Evolutionary conservation across 371 early-diverging fungal species (phyloP).

Genomic region (Haplosporangium sp.): DNA sequence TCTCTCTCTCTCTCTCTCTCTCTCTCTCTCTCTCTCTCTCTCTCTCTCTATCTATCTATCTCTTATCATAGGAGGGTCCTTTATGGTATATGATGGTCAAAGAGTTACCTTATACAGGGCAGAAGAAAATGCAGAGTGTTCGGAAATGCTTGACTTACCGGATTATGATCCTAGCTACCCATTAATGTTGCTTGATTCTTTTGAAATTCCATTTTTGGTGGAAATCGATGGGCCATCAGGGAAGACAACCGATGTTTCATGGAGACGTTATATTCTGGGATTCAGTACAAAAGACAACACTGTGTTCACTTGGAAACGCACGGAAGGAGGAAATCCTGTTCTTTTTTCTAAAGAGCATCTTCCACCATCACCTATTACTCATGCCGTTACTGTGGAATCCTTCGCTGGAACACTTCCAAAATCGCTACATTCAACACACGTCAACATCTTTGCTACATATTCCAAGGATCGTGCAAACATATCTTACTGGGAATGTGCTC

Average conservation of each 20-base stretch:
- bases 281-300: constrained; percentile 49
- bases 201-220: constrained; percentile 48
- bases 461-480: constrained; percentile 40
- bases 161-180: constrained; percentile 51
- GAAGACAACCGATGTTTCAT: constrained; percentile 50
- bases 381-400: constrained; percentile 48
- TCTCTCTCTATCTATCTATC: background rate
- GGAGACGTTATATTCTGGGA: constrained; percentile 50
- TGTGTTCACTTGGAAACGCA: constrained; percentile 47
- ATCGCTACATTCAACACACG: constrained; percentile 48
- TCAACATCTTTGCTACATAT: constrained; percentile 51
- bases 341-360: constrained; percentile 49
- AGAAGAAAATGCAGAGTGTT: constrained; percentile 24
- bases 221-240: constrained; percentile 35
- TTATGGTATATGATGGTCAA: constrained; percentile 53
- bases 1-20: too few relatives aligned
- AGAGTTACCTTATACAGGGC: constrained; percentile 45
- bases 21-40: too few relatives aligned
- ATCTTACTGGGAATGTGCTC: constrained; percentile 53
- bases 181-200: constrained; percentile 42
- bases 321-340: constrained; percentile 28
- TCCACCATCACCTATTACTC: constrained; percentile 23
- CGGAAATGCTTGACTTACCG: constrained; percentile 35
- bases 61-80: constrained; percentile 35
- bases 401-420: constrained; percentile 54